phyloP scores from a whole-genome alignment of 805 yeast genomes.

The Lipomyces yamadae region DNA sequence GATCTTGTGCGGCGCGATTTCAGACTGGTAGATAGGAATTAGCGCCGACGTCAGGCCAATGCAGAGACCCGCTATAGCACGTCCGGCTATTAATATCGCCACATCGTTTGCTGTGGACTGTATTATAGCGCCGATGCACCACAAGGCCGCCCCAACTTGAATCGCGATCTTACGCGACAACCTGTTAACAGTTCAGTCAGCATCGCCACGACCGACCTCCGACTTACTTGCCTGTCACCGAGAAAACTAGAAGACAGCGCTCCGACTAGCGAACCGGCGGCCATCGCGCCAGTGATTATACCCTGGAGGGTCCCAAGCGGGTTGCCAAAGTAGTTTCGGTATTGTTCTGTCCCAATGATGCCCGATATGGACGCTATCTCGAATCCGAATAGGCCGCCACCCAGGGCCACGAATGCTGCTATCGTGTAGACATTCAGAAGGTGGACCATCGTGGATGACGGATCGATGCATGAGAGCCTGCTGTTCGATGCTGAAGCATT shows the following conservation, averaged over 20 bases:
- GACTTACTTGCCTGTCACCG: constrained; percentile 49
- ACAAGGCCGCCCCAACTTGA: constrained; percentile 33
- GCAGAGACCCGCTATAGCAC: constrained; percentile 59
- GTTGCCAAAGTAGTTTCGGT: constrained; percentile 52
- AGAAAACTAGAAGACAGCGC: constrained; percentile 54
- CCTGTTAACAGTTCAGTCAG: neutral
- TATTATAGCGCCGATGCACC: constrained; percentile 39
- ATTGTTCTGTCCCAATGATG: constrained; percentile 55
- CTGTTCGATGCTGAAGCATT: neutral
- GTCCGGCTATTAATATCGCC: constrained; percentile 50
- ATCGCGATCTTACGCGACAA: constrained; percentile 36
- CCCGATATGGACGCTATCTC: constrained; percentile 72
- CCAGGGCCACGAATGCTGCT: constrained; percentile 57
- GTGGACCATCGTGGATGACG: constrained; percentile 45
- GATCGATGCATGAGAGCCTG: neutral
- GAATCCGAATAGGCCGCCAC: constrained; percentile 67
- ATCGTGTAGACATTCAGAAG: constrained; percentile 54
- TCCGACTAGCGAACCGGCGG: constrained; percentile 68
- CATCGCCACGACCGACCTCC: neutral
- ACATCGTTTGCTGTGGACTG: constrained; percentile 45
- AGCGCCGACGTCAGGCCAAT: constrained; percentile 61
- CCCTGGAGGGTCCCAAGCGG: constrained; percentile 65
- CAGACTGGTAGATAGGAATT: constrained; percentile 50
- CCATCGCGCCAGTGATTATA: constrained; percentile 63
- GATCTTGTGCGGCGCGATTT: constrained; percentile 40